Evolutionary conservation across 805 yeast genomes (phyloP).

Genomic region (Candida andamanensis): DNA sequence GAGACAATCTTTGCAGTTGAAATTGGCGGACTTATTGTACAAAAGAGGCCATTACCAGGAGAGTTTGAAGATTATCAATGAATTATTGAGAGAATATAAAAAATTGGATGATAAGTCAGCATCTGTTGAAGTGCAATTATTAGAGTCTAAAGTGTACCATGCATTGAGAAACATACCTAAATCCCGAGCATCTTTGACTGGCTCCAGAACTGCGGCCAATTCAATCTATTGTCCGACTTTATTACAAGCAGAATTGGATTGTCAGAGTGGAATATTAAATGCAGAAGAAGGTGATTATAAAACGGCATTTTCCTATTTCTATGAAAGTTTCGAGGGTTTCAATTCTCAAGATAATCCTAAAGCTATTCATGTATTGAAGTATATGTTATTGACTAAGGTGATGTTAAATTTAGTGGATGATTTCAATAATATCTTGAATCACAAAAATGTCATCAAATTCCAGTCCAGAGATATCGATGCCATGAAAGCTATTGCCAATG

Average conservation of each 20-base stretch:
- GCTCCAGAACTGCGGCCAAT: constrained; percentile 97
- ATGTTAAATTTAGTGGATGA: constrained; percentile 88
- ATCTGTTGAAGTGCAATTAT: constrained; percentile 88
- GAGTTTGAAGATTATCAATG: constrained; percentile 66
- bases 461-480: constrained; percentile 88
- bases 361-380: constrained; percentile 77
- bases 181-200: constrained; percentile 85
- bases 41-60: constrained; percentile 60
- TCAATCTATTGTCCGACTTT: constrained; percentile 93
- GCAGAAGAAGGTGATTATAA: constrained; percentile 96
- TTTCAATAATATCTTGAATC: constrained; percentile 68
- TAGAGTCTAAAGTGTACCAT: constrained; percentile 87
- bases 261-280: constrained; percentile 91
- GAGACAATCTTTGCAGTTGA: constrained; percentile 81
- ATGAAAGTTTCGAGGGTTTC: constrained; percentile 90
- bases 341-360: constrained; percentile 57
- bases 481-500: constrained; percentile 87
- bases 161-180: constrained; percentile 88
- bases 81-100: constrained; percentile 78
- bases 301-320: constrained; percentile 93
- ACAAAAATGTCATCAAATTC: constrained; percentile 64
- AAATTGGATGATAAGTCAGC: constrained; percentile 93
- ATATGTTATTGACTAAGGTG: constrained; percentile 87
- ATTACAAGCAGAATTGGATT: constrained; percentile 89
- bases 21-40: constrained; percentile 72